Base-by-base conservation (phyloP, 2,329 filamentous ascomycete species). In the Pseudocercospora fijiensis region DNA sequence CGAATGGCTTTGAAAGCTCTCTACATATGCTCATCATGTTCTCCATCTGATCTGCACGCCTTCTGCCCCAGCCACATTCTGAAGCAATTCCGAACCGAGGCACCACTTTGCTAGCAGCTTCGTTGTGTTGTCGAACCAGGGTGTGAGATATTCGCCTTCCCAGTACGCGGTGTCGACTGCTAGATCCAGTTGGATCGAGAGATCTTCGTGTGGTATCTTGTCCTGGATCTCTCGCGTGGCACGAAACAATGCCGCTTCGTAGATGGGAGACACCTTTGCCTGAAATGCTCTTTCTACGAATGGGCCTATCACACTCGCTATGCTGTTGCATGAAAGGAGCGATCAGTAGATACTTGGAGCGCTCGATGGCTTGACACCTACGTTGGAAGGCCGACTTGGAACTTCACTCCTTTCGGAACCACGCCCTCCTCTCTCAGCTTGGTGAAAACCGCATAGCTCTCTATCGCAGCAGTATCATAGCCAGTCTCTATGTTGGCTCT, bases 11-110 rank as follows among this genome's bases (percentile, higher is more conserved):
- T 0, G 53, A 56, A 10, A 56, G 28, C 53, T 56, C 53, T 24
- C 28, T 18, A 41, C 28, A 56, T 22, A 56, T 22, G n/a, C 53
- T 41, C 53, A 56, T 56, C 28, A 56, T 56, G 18, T 56, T 41
- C 22, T 56, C 53, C 11, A 56, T 41, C 53, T 56, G 53, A 6
- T 56, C 53, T 26, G 30, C 53, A 41, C 28, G 53, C 22, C 28
- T 56, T 68, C 18, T 60, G 16, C 77, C 78, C 69, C 75, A 69
- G 3, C 79, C 79, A 65, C 78, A 81, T 63, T 81, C 79, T 0
- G 77, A 78, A 9, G 75, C 70, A 13, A 80, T 69, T 1, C 78
- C 78, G 70, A 80, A 80, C 1, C 69, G 63, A 1, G 65, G 45
- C 8, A 74, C 62, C 11, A 74, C 69, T 26, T 69, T 65, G 28